A percentile compares a stretch with the other conserved stretches of the same genome.
phyloP scores from a whole-genome alignment of 2,329 filamentous ascomycete genomes.

The Cercospora nicotianae region DNA sequence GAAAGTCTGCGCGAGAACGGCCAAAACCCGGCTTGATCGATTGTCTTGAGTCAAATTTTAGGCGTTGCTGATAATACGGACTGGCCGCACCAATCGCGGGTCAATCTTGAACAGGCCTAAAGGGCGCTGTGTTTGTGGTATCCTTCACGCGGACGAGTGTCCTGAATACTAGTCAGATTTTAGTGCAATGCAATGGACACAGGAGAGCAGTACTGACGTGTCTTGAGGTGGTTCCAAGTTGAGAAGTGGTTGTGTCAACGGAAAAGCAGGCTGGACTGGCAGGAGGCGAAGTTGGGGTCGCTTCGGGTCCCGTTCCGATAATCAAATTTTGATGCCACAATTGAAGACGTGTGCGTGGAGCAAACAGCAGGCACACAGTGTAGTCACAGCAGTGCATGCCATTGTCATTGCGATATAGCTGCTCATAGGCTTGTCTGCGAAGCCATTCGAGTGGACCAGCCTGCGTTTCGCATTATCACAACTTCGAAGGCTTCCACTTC shows the following conservation, averaged over 20 bases:
- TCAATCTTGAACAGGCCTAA: neutral
- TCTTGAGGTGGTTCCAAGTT: neutral
- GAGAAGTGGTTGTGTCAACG: neutral
- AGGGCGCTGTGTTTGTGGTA: neutral
- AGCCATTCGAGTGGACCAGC: neutral
- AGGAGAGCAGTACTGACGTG: neutral
- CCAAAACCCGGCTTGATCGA: neutral
- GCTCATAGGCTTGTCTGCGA: neutral
- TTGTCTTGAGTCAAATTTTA: neutral
- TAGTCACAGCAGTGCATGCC: neutral
- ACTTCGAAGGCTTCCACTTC: constrained; percentile 26
- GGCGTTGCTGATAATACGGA: neutral
- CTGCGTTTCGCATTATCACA: constrained; percentile 11
- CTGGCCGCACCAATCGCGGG: neutral
- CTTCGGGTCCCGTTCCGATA: neutral
- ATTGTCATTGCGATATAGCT: neutral
- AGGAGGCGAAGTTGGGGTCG: neutral
- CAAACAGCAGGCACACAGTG: neutral
- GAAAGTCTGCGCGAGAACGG: neutral
- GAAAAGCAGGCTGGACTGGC: neutral
- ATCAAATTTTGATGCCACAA: neutral
- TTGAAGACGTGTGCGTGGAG: neutral
- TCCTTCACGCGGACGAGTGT: neutral
- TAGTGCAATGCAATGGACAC: neutral
- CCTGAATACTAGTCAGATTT: neutral